phyloP scores from a whole-genome alignment of 371 early-diverging fungal genomes.

The Mucor mucedo region DNA sequence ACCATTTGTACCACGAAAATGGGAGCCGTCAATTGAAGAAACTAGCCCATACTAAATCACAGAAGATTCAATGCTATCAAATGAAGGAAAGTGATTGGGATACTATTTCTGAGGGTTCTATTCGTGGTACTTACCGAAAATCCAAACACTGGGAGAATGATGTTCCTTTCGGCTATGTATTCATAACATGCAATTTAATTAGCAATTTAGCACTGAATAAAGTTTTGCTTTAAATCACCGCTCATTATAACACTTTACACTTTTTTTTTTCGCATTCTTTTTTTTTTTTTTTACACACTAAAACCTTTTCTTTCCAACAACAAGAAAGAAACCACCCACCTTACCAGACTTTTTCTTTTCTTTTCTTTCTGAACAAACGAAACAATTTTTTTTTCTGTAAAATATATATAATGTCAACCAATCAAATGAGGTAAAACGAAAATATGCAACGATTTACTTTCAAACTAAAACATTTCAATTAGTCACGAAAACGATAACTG shows the following conservation, averaged over 20 bases:
- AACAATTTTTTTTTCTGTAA: background rate
- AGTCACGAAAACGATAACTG: constrained; percentile 74
- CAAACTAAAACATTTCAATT: background rate
- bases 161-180: constrained; percentile 15
- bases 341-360: background rate
- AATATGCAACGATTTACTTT: background rate
- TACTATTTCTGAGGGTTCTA: background rate
- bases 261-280: background rate
- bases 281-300: background rate
- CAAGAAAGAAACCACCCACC: background rate
- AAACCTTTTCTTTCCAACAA: background rate
- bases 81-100: constrained; percentile 18
- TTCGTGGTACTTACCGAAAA: constrained; percentile 19
- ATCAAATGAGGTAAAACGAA: constrained; percentile 1
- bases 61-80: background rate
- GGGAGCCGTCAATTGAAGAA: constrained; percentile 3
- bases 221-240: constrained; percentile 5
- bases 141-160: constrained; percentile 7
- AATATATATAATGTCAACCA: constrained; percentile 8
- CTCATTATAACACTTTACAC: background rate
- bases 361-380: background rate
- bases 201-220: constrained; percentile 7
- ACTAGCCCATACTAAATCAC: background rate
- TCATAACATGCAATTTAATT: constrained; percentile 3
- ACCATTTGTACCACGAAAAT: constrained; percentile 8